Evolutionary conservation across 202 grass and related monocot species (phyloP).

Genomic region (Bolboschoenoplectus hybrid): DNA sequence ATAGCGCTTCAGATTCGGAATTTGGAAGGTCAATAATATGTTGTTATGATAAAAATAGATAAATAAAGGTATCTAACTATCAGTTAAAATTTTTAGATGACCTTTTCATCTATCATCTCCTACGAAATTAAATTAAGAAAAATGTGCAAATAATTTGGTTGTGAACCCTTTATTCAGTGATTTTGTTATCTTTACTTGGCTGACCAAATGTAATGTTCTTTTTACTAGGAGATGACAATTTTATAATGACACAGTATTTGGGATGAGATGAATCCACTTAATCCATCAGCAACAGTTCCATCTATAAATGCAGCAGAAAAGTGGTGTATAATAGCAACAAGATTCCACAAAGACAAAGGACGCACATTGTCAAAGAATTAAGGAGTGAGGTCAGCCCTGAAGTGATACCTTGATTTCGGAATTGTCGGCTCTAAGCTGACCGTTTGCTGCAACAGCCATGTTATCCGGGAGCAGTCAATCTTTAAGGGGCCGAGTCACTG

Average conservation of each 20-base stretch:
- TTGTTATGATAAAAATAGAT: not conserved
- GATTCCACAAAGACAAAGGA: not conserved
- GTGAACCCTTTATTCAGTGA: not conserved
- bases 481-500: not conserved
- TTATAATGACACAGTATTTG: not conserved
- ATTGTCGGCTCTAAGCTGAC: not conserved
- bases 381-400: not conserved
- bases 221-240: not conserved
- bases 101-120: not conserved
- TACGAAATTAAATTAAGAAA: not conserved
- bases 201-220: not conserved
- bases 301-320: not conserved
- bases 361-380: not conserved
- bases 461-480: not conserved
- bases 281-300: not conserved
- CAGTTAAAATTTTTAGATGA: not conserved
- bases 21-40: too few relatives aligned
- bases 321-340: not conserved
- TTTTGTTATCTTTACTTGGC: conserved; percentile 8
- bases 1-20: too few relatives aligned
- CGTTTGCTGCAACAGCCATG: not conserved
- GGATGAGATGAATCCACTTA: not conserved
- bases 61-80: not conserved
- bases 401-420: not conserved
- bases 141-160: not conserved